Evolutionary conservation across 352 stramenopile species (phyloP).

Genomic region (Globisporangium takayamanum): DNA sequence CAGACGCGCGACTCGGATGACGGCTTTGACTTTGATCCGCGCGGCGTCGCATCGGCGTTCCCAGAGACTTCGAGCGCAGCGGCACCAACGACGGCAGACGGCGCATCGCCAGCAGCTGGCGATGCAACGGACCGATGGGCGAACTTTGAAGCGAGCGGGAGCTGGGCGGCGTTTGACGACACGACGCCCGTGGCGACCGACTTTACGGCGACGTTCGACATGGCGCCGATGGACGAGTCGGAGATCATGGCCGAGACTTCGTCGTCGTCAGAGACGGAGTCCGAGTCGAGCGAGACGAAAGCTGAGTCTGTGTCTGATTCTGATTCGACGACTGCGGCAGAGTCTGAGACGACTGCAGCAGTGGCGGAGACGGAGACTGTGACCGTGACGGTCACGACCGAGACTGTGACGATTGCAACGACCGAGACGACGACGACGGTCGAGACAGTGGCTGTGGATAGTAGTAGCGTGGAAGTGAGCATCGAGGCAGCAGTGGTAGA

Average conservation of each 20-base stretch:
- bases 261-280: slow-evolving; percentile 8
- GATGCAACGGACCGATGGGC: slow-evolving; percentile 38
- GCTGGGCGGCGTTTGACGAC: slow-evolving; percentile 67
- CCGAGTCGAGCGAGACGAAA: no score
- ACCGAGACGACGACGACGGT: slow-evolving; percentile 6
- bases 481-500: slow-evolving; percentile 7
- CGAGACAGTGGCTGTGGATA: slow-evolving; percentile 10
- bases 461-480: slow-evolving; percentile 15
- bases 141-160: slow-evolving; percentile 55
- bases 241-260: slow-evolving; percentile 20
- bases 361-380: slow-evolving; percentile 13
- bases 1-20: slow-evolving; percentile 16
- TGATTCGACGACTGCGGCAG: no score
- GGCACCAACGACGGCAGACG: background rate
- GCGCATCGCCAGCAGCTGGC: background rate
- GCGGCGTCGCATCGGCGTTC: slow-evolving; percentile 6
- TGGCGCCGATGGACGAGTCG: slow-evolving; percentile 41
- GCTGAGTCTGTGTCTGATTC: no score
- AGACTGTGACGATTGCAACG: slow-evolving; percentile 5
- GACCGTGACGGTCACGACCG: slow-evolving; percentile 2
- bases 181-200: slow-evolving; percentile 15
- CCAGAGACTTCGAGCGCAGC: background rate
- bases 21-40: slow-evolving; percentile 27
- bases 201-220: slow-evolving; percentile 58
- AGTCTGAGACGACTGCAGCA: slow-evolving; percentile 18